Base-by-base conservation (phyloP, 306 rosid genomes). In the Abrus pulchellus region DNA sequence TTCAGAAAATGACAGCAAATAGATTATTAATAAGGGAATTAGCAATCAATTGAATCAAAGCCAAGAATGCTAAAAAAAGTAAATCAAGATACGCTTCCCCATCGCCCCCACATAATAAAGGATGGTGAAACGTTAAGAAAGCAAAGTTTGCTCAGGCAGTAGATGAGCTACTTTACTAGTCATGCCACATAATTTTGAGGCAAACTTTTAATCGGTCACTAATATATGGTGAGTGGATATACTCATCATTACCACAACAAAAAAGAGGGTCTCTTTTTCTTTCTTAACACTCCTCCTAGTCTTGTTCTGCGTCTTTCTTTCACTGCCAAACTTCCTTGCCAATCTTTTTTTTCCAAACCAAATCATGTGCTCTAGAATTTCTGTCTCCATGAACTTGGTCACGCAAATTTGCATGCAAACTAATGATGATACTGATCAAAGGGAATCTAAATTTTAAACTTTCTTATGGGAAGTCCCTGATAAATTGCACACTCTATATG, bases 321-420 rank as follows among this genome's bases (percentile, higher is more conserved):
- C 84, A 66, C 89, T 85, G 71, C 82, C 84, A 74, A 70, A 79
- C 76, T 71, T 45, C 79, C 68, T 70, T 8, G 70, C 64, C 80
- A 12, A 14, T 52, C 64, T 68, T 73, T 62, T 82, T 85, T 41
- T 84, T 83, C 70, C 49, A 81, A 80, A 83, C 87, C 85, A 80
- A 86, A 92, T 92, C 87, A 92, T 89, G 78, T n/a, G 36, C 76
- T 80, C 85, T 83, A 76, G 94, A 92, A 85, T 87, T 89, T 84
- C 92, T 92, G 97, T 89, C 97, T 84, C 92, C 90, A 83, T 80
- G 86, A 89, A 86, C 85, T 83, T 67, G 80, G 72, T 85, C 93
- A 89, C 80, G 87, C 93, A 86, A 86, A 83, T 80, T 89, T 87
- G 85, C 93, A 89, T 89, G 91, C 87, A 89, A 83, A 80, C 5